These are phyloP conservation scores for Protomyces inouyei DNA, from an alignment of 1,139 yeast species.

Conservation along the genomic window DNA sequence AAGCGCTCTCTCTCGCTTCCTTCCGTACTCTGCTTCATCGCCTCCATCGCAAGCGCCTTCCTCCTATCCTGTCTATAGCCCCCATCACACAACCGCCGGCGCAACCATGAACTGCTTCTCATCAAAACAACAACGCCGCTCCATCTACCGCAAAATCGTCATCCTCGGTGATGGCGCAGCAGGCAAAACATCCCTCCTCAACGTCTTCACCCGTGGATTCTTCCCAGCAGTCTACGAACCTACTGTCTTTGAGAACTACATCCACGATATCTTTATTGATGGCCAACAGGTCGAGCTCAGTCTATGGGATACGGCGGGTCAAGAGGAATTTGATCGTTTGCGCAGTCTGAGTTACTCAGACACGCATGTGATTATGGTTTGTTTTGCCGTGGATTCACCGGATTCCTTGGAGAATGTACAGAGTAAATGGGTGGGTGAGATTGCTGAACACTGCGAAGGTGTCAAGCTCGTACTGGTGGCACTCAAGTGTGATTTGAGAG, in stretches of 20 bases:
- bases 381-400: constrained; percentile 81
- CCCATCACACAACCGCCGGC: too few species aligned
- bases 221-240: constrained; percentile 99
- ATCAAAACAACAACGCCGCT: constrained; percentile 17
- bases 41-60: too few species aligned
- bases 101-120: constrained; percentile 26
- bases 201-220: constrained; percentile 94
- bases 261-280: constrained; percentile 93
- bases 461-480: constrained; percentile 92
- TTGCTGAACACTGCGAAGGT: constrained; percentile 94
- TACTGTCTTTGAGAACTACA: constrained; percentile 94
- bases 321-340: constrained; percentile 92
- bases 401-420: constrained; percentile 94
- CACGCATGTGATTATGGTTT: constrained; percentile 93
- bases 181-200: constrained; percentile 84
- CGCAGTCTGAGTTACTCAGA: constrained; percentile 87
- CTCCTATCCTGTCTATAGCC: too few species aligned
- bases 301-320: constrained; percentile 98
- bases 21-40: too few species aligned
- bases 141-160: constrained; percentile 79
- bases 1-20: neutral
- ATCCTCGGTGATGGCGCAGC: constrained; percentile 88
- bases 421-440: constrained; percentile 94
- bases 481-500: constrained; percentile 85
- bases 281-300: constrained; percentile 89